phyloP scores from a whole-genome alignment of 2,329 filamentous ascomycete genomes.

The Pseudogymnoascus sp. region DNA sequence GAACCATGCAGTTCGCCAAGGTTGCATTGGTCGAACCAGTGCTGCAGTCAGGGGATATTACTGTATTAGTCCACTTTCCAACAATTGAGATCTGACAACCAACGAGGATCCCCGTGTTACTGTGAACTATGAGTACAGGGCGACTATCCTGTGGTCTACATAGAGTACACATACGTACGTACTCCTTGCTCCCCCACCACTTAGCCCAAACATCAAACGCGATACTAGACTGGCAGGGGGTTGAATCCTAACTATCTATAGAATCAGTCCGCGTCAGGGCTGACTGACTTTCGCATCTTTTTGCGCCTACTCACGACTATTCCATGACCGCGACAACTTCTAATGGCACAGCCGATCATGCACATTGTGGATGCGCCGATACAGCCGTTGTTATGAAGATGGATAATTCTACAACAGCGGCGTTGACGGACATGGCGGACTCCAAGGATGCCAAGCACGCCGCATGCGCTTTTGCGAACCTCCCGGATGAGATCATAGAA shows the following conservation, averaged over 20 bases:
- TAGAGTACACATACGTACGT: not conserved
- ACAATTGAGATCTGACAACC: constrained; percentile 3
- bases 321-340: not conserved
- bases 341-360: constrained; percentile 1
- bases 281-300: constrained; percentile 1
- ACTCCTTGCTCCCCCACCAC: not conserved
- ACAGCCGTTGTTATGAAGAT: not conserved
- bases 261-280: not conserved
- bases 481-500: constrained; percentile 62
- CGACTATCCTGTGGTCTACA: not conserved
- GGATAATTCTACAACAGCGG: not conserved
- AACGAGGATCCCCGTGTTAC: not conserved
- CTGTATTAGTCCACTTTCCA: not conserved
- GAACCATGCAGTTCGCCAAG: not conserved
- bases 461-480: constrained; percentile 40
- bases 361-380: not conserved
- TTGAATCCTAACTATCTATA: constrained; percentile 7
- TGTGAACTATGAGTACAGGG: not conserved
- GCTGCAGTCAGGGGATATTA: not conserved
- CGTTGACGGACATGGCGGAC: not conserved
- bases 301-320: not conserved
- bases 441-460: not conserved
- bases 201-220: constrained; percentile 4
- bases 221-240: not conserved
- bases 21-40: not conserved